Evolutionary conservation across 768 basidiomycete species (phyloP).

Genomic region (Lentinula detonsa): DNA sequence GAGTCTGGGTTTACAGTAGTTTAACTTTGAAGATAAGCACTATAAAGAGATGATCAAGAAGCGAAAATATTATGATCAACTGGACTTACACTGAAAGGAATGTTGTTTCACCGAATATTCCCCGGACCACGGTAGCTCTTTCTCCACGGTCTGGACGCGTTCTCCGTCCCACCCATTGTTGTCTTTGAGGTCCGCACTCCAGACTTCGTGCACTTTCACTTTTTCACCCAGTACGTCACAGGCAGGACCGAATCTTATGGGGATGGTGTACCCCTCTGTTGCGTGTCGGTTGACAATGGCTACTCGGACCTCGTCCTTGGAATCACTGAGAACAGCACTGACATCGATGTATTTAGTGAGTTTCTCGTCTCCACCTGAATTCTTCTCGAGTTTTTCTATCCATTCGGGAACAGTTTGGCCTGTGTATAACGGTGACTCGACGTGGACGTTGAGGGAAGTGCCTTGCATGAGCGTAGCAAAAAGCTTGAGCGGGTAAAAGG

Average conservation of each 20-base stretch:
- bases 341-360: slow-evolving; percentile 42
- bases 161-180: slow-evolving; percentile 38
- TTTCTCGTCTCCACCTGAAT: slow-evolving; percentile 19
- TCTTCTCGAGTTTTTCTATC: slow-evolving; percentile 36
- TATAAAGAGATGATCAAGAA: background rate
- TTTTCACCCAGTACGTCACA: slow-evolving; percentile 12
- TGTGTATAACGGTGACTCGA: slow-evolving; percentile 28
- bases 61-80: background rate
- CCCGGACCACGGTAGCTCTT: slow-evolving; percentile 25
- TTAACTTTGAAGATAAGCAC: background rate
- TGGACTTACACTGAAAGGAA: slow-evolving; percentile 37
- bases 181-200: slow-evolving; percentile 38
- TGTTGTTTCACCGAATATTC: slow-evolving; percentile 34
- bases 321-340: slow-evolving; percentile 34
- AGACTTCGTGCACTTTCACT: slow-evolving; percentile 45
- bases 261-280: slow-evolving; percentile 26
- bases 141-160: slow-evolving; percentile 27
- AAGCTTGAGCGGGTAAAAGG: slow-evolving; percentile 44
- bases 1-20: background rate
- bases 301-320: slow-evolving; percentile 34
- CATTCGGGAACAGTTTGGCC: slow-evolving; percentile 49
- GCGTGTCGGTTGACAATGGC: slow-evolving; percentile 50
- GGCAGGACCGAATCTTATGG: slow-evolving; percentile 30
- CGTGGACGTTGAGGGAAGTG: slow-evolving; percentile 30
- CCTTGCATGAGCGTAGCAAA: slow-evolving; percentile 56